Evolutionary conservation across 2,329 filamentous ascomycete genomes (phyloP), one percentile per base, ranked within the genome.

Genomic region (Botrytis galanthina): DNA sequence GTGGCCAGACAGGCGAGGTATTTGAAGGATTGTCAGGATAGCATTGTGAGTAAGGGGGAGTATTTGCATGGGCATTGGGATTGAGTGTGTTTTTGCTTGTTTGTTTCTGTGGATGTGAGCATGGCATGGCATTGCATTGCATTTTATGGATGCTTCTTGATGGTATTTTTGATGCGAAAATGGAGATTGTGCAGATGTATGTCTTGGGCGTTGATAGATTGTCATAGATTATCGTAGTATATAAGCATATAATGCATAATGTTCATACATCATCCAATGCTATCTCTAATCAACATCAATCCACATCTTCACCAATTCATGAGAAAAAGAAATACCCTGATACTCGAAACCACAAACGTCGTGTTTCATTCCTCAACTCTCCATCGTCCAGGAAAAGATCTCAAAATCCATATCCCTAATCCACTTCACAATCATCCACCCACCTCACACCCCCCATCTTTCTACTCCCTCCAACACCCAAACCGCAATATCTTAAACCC

Each of bases 1-100:
- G 91, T 97, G 2, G 91, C 91, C 29, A 90, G 90, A 79, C 94
- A 97, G 83, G 92, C 93, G 16, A 88, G 89, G 68, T 93, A 95
- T 73, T 84, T 95, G 77, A 88, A 90, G 60, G 93, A 94, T 82
- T 95, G 93, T 80, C 91, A 93, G 80, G 88, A 86, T 78, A 77
- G 76, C 37, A 75, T 80, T 59, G 78, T 78, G 26, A 78, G 81
- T 44, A 81, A 78, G 68, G 80, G 79, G 9, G 78, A 80, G 48
- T 75, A 81, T 61, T 70, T 81, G 29, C 71, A 72, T 72, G 71
- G 71, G 44, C 71, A 72, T 48, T 72, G 64, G 63, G 64, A 68
- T 48, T 60, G 37, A 69, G 48, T 1, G 3, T 26, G 20, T 16
- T 35, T n/a, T n/a, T 54, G 48, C 4, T 51, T 51, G 26, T 16